Evolutionary conservation across 805 yeast species (phyloP).

Genomic region (Kluyveromyces nonfermentans): DNA sequence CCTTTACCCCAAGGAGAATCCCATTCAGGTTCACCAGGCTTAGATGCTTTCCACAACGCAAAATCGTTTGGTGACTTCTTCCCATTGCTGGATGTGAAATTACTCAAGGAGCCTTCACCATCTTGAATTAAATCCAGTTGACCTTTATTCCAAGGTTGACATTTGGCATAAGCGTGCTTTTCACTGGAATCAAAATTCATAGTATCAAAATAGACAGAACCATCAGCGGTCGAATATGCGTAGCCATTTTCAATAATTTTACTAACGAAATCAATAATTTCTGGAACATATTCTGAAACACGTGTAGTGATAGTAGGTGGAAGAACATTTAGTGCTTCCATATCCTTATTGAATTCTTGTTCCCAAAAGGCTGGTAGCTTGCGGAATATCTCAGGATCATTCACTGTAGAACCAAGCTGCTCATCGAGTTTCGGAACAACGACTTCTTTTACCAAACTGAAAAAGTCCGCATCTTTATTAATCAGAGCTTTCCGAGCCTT

Average conservation of each 20-base stretch:
- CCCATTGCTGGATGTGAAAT: conserved; percentile 35
- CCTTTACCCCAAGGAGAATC: conserved; percentile 94
- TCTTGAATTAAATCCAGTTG: conserved; percentile 77
- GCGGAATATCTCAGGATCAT: conserved; percentile 77
- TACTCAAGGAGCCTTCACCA: conserved; percentile 82
- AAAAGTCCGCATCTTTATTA: conserved; percentile 34
- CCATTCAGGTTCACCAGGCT: conserved; percentile 97
- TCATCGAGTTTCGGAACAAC: conserved; percentile 64
- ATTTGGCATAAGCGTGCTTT: conserved; percentile 81
- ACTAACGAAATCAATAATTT: conserved; percentile 71
- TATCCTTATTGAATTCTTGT: conserved; percentile 70
- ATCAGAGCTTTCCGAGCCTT: conserved; percentile 32
- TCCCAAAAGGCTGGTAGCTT: conserved; percentile 88
- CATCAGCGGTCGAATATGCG: conserved; percentile 77
- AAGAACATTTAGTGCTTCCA: conserved; percentile 74
- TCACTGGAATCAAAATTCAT: conserved; percentile 61
- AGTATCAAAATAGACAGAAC: conserved; percentile 95
- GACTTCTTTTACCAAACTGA: conserved; percentile 53
- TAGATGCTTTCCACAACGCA: conserved; percentile 94
- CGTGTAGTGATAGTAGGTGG: conserved; percentile 84
- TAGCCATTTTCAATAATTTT: conserved; percentile 69
- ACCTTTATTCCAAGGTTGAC: conserved; percentile 98
- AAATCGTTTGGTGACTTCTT: conserved; percentile 78
- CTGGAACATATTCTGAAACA: conserved; percentile 93
- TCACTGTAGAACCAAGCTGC: conserved; percentile 63